Evolutionary conservation across 2,329 filamentous ascomycete species (phyloP).

Genomic region (Scedosporium apiospermum): DNA sequence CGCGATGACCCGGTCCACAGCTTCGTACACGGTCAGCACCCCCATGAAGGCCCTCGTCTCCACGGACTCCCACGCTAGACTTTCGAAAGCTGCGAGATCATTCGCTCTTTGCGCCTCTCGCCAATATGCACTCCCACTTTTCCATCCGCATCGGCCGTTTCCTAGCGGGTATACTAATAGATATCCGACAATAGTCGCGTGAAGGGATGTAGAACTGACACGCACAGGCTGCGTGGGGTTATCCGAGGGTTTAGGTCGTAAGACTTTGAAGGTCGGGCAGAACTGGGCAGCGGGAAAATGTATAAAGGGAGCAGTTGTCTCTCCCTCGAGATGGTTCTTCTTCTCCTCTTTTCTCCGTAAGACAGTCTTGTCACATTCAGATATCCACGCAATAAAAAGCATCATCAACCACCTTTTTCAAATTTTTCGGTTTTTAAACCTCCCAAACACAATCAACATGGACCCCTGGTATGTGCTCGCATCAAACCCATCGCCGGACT

Average conservation of each 20-base stretch:
- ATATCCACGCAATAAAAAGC: neutral
- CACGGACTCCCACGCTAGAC: neutral
- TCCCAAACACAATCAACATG: slow-evolving; percentile 2
- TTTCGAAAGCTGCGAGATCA: neutral
- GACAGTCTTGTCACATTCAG: neutral
- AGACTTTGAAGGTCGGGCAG: neutral
- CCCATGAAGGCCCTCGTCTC: neutral
- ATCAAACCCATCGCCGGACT: neutral
- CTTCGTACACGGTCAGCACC: neutral
- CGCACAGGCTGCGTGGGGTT: neutral
- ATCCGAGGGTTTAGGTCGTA: neutral
- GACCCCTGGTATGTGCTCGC: slow-evolving; percentile 1
- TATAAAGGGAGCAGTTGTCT: neutral
- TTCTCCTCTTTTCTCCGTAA: neutral
- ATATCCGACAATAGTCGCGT: neutral
- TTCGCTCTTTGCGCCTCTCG: neutral
- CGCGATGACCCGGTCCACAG: neutral
- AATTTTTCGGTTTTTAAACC: neutral
- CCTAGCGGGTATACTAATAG: neutral
- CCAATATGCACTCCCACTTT: neutral
- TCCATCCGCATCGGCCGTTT: neutral
- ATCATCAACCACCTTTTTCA: neutral
- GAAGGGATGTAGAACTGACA: neutral
- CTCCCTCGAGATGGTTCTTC: neutral
- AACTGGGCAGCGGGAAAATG: neutral